phyloP scores from a whole-genome alignment of 108 stramenopile species.

The Fragilariopsis cylindrus region DNA sequence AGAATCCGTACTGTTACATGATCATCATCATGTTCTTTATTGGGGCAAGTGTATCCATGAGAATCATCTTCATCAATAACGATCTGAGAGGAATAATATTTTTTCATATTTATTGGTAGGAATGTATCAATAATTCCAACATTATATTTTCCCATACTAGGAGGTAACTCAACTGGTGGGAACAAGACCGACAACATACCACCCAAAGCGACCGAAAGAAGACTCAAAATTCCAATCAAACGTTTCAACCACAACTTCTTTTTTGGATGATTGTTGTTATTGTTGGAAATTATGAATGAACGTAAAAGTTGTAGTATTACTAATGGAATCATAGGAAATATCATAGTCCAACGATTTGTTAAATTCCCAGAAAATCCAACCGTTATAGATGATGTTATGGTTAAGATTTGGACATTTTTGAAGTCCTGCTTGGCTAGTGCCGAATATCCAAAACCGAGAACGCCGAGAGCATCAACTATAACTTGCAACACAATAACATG shows the following conservation, averaged over 20 bases:
- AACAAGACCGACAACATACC: slow-evolving; percentile 39
- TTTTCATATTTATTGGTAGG: slow-evolving; percentile 32
- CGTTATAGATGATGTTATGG: slow-evolving; percentile 3
- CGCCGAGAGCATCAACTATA: slow-evolving; percentile 14
- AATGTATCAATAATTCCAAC: slow-evolving; percentile 51
- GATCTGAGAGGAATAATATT: slow-evolving; percentile 4
- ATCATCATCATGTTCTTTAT: slow-evolving; percentile 7
- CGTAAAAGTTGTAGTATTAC: slow-evolving; percentile 39
- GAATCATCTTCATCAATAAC: neutral
- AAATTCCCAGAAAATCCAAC: slow-evolving; percentile 27
- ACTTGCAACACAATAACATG: slow-evolving; percentile 35
- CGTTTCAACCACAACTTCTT: neutral
- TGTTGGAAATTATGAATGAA: neutral
- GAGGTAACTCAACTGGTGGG: slow-evolving; percentile 46
- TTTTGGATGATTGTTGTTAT: neutral
- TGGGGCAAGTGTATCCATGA: too few species aligned
- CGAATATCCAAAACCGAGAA: slow-evolving; percentile 23
- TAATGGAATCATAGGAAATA: slow-evolving; percentile 56
- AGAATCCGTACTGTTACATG: slow-evolving; percentile 48
- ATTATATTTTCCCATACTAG: slow-evolving; percentile 30
- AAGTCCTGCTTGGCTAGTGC: neutral
- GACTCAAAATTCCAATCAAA: slow-evolving; percentile 6
- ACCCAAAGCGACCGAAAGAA: slow-evolving; percentile 25
- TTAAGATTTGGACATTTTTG: neutral
- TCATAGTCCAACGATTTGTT: slow-evolving; percentile 67